phyloP scores from a whole-genome alignment of 352 stramenopile genomes.

The Globisporangium recalcitrans region DNA sequence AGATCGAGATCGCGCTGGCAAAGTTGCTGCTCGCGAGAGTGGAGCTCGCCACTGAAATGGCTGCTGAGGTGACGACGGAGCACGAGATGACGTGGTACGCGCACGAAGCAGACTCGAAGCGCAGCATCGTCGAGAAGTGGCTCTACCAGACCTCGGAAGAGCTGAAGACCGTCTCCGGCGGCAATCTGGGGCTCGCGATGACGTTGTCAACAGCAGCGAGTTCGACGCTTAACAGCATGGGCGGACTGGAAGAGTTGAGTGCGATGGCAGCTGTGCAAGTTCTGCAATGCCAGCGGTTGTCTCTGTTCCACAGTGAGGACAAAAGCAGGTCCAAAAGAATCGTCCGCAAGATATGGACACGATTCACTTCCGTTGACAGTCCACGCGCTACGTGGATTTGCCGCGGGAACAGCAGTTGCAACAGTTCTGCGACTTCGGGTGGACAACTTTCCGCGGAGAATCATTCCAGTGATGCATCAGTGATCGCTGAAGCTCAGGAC shows the following conservation, averaged over 20 bases:
- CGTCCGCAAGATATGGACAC: slow-evolving; percentile 38
- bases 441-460: slow-evolving; percentile 8
- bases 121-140: slow-evolving; percentile 68
- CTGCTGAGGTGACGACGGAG: slow-evolving; percentile 23
- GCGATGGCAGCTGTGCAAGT: slow-evolving; percentile 24
- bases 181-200: slow-evolving; percentile 29
- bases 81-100: slow-evolving; percentile 69
- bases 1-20: slow-evolving; percentile 27
- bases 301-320: slow-evolving; percentile 32
- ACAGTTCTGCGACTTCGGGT: background rate
- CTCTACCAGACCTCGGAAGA: slow-evolving; percentile 37
- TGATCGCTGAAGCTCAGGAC: slow-evolving; percentile 9
- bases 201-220: slow-evolving; percentile 23
- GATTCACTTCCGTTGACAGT: slow-evolving; percentile 29
- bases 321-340: slow-evolving; percentile 19
- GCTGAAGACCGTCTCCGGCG: slow-evolving; percentile 10
- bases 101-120: slow-evolving; percentile 39
- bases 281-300: slow-evolving; percentile 40
- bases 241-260: slow-evolving; percentile 18
- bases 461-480: slow-evolving; percentile 12
- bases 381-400: slow-evolving; percentile 51
- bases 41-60: slow-evolving; percentile 32
- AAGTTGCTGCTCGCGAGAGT: slow-evolving; percentile 36
- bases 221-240: slow-evolving; percentile 10
- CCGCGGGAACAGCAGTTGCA: slow-evolving; percentile 16